Base-by-base conservation (phyloP, 495 filamentous ascomycete genomes). In the Hyaloscypha finlandica region DNA sequence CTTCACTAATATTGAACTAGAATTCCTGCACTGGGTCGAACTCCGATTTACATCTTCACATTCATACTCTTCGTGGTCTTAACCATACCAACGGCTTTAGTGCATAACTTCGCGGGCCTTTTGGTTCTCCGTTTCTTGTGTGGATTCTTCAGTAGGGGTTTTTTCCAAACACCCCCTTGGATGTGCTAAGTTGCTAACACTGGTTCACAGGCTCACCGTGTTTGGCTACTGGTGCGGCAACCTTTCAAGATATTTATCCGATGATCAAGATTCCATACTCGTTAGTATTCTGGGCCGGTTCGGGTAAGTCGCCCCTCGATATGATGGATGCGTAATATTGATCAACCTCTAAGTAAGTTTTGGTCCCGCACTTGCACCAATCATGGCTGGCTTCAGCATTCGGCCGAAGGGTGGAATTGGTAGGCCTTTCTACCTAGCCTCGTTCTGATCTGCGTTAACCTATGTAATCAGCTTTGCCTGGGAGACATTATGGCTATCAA, bases 1-100 rank as follows among this genome's bases (percentile, higher is more conserved):
- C 35, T 37, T 37, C 25, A 12, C 35, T 37, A 12, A 37, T 37
- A 12, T 12, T 25, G 35, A 12, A 6, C 12, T 37, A 37, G 35
- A 37, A 88, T 94, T 70, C 91, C 89, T 68, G 88, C 87, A 9
- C 70, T 77, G 37, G 75, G 76, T 6, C 82, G 90, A 45, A 80
- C 89, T 61, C 83, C 83, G 6, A 86, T 92, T 54, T 93, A 93
- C 71, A 79, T 93, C 55, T 68, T 76, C 39, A 90, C 89, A 0
- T 90, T 91, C 75, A 75, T 81, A 0, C 78, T 90, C 30, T 94
- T 92, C 74, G 75, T 90, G 61, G 82, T 93, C 63, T 86, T 89
- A 79, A 77, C 91, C 25, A 86, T 94, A 59, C 90, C 91, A 9
- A 89, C 88, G 65, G 90, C 90, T 1, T 80, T 93, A 14, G 89